Conservation (phyloP, 2,329 filamentous ascomycete species). For the Graphilbum sp. region DNA sequence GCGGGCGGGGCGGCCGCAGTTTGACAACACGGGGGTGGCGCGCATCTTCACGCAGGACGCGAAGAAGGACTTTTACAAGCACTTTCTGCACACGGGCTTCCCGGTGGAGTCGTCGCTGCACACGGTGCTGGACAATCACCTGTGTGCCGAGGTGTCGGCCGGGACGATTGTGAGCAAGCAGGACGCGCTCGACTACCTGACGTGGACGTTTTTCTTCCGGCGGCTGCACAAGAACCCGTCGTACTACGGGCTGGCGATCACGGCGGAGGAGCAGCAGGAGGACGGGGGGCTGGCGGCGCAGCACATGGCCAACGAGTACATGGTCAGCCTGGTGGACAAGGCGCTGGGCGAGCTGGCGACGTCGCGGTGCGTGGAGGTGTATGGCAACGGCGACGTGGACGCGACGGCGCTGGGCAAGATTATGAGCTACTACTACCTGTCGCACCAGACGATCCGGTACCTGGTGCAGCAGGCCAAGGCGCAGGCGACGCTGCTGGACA, state of each 20-base stretch:
- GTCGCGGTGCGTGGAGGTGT: constrained; percentile 69
- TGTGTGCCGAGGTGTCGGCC: constrained; percentile 85
- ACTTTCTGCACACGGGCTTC: constrained; percentile 95
- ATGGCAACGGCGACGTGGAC: constrained; percentile 78
- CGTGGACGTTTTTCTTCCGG: constrained; percentile 99
- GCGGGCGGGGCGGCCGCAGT: constrained; percentile 86
- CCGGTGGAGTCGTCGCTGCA: constrained; percentile 93
- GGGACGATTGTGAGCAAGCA: constrained; percentile 90
- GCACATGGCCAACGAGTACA: constrained; percentile 78
- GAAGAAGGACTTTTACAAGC: constrained; percentile 99
- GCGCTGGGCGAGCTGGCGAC: constrained; percentile 68
- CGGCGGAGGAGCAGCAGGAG: constrained; percentile 54
- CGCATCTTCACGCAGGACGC: constrained; percentile 94
- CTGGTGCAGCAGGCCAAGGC: constrained; percentile 36
- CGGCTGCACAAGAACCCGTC: constrained; percentile 95
- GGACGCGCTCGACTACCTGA: constrained; percentile 91
- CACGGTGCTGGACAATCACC: constrained; percentile 91
- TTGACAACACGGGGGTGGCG: constrained; percentile 88
- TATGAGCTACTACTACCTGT: constrained; percentile 98
- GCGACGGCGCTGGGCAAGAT: constrained; percentile 89
- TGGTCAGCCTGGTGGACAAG: constrained; percentile 81
- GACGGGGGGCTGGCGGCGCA: constrained; percentile 37
- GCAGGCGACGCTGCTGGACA: constrained; percentile 51
- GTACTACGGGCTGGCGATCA: constrained; percentile 94
- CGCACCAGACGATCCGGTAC: constrained; percentile 83